phyloP scores from a whole-genome alignment of 2,329 filamentous ascomycete genomes.

The Hypoxylon sp. region DNA sequence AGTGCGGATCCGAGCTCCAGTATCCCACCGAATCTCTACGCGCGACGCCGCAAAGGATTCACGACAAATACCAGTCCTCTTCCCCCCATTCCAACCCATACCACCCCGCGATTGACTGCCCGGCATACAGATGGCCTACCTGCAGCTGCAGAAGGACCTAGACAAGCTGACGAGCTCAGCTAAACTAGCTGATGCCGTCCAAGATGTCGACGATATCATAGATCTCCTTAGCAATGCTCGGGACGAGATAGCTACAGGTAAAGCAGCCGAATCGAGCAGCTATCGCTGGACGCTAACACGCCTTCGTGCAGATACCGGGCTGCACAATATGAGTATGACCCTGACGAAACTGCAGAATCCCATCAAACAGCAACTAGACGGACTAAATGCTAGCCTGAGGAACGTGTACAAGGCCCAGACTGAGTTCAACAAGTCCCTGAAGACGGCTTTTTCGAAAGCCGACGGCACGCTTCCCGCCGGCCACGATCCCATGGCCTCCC shows the following conservation, averaged over 20 bases:
- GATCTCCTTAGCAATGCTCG: constrained; percentile 77
- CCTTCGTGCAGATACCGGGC: constrained; percentile 59
- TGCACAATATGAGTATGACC: constrained; percentile 73
- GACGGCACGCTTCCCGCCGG: constrained; percentile 76
- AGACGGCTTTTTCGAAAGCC: constrained; percentile 78
- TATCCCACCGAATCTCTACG: background rate
- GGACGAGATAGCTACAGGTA: constrained; percentile 76
- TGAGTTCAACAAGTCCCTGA: constrained; percentile 83
- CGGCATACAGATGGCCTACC: constrained; percentile 56
- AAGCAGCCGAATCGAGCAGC: background rate
- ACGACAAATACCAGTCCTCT: background rate
- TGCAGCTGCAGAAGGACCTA: constrained; percentile 74
- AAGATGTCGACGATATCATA: constrained; percentile 85
- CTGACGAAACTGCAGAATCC: constrained; percentile 88
- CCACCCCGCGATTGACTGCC: constrained; percentile 4
- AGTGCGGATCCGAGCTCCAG: too few relatives aligned
- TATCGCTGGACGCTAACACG: constrained; percentile 15
- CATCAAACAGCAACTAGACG: constrained; percentile 80
- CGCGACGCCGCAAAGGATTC: background rate
- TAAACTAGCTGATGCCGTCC: constrained; percentile 73
- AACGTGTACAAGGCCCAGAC: constrained; percentile 83
- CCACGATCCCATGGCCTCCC: constrained; percentile 79
- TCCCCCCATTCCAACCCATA: background rate
- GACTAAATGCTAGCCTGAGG: constrained; percentile 81
- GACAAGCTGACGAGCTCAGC: constrained; percentile 73